Percentiles rank a stretch among this genome's conserved stretches.
Evolutionary conservation across 805 yeast species (phyloP).

Genomic region (Yarrowia sp.): DNA sequence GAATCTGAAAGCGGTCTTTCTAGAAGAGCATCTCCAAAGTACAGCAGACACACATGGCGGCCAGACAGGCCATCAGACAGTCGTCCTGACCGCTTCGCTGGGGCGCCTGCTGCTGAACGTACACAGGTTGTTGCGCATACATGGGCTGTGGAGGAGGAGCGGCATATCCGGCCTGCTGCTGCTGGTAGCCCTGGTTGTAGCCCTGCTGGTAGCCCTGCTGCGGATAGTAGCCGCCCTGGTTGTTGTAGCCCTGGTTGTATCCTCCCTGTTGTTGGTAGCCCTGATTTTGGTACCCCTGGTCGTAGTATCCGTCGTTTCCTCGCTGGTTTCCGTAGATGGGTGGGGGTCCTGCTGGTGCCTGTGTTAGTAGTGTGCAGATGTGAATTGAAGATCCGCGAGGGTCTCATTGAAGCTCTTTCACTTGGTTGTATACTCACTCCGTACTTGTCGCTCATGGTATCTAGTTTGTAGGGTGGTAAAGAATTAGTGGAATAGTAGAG

Average conservation of each 20-base stretch:
- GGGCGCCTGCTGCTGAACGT: constrained; percentile 42
- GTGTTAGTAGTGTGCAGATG: not conserved
- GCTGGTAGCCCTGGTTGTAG: constrained; percentile 38
- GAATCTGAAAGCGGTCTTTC: too few relatives aligned
- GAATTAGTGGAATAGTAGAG: not conserved
- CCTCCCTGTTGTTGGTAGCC: constrained; percentile 39
- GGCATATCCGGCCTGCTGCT: constrained; percentile 38
- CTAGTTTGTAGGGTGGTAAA: not conserved
- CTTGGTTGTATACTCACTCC: constrained; percentile 13
- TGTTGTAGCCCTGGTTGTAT: constrained; percentile 33
- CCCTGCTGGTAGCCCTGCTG: constrained; percentile 41
- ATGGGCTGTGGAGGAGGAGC: constrained; percentile 41
- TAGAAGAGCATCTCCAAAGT: constrained; percentile 44
- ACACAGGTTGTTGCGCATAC: constrained; percentile 40
- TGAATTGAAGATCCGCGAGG: too few relatives aligned
- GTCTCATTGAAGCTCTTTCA: too few relatives aligned
- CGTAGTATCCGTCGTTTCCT: constrained; percentile 35
- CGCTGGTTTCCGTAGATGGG: constrained; percentile 36
- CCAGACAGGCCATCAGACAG: constrained; percentile 43
- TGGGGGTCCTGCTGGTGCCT: constrained; percentile 38
- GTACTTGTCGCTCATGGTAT: constrained; percentile 34
- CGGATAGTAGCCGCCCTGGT: constrained; percentile 40
- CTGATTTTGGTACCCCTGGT: constrained; percentile 40
- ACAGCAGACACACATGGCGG: constrained; percentile 46
- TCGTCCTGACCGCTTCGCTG: constrained; percentile 39